Conservation (phyloP, 2,329 filamentous ascomycete genomes). For the Podosphaera xanthii region DNA sequence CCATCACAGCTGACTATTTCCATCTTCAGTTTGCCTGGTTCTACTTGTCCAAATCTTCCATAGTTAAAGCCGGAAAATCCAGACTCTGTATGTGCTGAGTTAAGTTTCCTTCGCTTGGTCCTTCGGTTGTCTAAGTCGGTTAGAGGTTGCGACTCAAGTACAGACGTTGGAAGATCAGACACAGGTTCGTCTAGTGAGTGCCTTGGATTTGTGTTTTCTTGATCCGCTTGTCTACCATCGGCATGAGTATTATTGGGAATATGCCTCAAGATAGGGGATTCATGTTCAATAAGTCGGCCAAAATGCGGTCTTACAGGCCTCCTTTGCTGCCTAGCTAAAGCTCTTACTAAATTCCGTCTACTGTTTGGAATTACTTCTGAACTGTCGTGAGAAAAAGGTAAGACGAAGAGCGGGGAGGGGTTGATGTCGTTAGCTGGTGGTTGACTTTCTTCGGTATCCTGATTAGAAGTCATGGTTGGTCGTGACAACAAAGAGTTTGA, state of each 20-base stretch:
- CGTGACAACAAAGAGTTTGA: neutral
- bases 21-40: conserved; percentile 61
- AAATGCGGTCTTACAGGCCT: conserved; percentile 7
- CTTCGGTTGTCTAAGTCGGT: conserved; percentile 24
- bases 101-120: conserved; percentile 47
- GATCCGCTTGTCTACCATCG: conserved; percentile 10
- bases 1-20: conserved; percentile 80
- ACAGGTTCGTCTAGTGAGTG: conserved; percentile 12
- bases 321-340: neutral
- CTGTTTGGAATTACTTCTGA: neutral
- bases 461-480: conserved; percentile 10
- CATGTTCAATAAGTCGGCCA: conserved; percentile 14
- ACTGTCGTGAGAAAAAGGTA: neutral
- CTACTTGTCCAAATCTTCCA: conserved; percentile 69
- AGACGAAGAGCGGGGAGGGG: conserved; percentile 10
- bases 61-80: conserved; percentile 44
- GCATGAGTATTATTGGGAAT: conserved; percentile 2
- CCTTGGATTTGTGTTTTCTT: conserved; percentile 10
- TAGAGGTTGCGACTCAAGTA: conserved; percentile 8
- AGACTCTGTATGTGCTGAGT: conserved; percentile 31
- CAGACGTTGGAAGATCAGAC: conserved; percentile 8
- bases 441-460: conserved; percentile 4
- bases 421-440: conserved; percentile 5
- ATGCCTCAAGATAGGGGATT: conserved; percentile 8
- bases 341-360: neutral